These are phyloP conservation scores for Ophiosphaerella herpotricha DNA, from an alignment of 2,329 filamentous ascomycete genomes.

Conservation along the genomic window DNA sequence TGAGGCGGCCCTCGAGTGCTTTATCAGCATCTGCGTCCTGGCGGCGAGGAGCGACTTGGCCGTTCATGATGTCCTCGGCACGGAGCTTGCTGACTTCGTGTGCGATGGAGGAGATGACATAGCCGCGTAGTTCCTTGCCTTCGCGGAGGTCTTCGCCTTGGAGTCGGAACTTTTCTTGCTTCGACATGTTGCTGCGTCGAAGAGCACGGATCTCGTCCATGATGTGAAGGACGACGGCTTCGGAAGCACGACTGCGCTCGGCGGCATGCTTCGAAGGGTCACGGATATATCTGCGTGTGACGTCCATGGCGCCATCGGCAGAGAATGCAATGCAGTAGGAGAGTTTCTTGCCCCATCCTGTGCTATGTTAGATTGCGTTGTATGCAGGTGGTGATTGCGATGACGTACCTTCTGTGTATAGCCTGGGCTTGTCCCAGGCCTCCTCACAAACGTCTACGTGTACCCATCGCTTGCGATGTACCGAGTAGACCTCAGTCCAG, in stretches of 20 bases:
- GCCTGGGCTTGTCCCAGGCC: conserved; percentile 88
- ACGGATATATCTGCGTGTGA: conserved; percentile 71
- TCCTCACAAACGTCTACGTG: conserved; percentile 95
- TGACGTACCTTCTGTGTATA: conserved; percentile 79
- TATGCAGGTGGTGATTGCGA: neutral
- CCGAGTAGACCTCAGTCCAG: conserved; percentile 97
- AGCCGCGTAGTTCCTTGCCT: conserved; percentile 73
- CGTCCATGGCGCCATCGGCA: conserved; percentile 76
- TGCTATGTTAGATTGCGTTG: conserved; percentile 12
- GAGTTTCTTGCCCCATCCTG: conserved; percentile 92
- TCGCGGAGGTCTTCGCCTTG: conserved; percentile 80
- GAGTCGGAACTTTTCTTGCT: conserved; percentile 80
- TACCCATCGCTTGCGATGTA: conserved; percentile 92
- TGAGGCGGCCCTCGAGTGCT: conserved; percentile 51
- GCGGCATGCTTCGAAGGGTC: conserved; percentile 70
- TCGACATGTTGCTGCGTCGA: conserved; percentile 80
- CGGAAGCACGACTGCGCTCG: conserved; percentile 79
- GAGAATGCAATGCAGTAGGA: conserved; percentile 97
- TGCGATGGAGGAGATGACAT: conserved; percentile 74
- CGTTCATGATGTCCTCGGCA: conserved; percentile 53
- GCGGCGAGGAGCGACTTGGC: conserved; percentile 29
- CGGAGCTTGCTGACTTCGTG: conserved; percentile 71
- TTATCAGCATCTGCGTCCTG: conserved; percentile 54
- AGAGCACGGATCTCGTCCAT: conserved; percentile 88
- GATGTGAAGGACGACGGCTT: conserved; percentile 89